A percentile compares a stretch with the other conserved stretches of the same genome.
These are phyloP conservation scores for Starmerella powellii DNA, from an alignment of 805 yeast genomes.

Conservation along the genomic window DNA sequence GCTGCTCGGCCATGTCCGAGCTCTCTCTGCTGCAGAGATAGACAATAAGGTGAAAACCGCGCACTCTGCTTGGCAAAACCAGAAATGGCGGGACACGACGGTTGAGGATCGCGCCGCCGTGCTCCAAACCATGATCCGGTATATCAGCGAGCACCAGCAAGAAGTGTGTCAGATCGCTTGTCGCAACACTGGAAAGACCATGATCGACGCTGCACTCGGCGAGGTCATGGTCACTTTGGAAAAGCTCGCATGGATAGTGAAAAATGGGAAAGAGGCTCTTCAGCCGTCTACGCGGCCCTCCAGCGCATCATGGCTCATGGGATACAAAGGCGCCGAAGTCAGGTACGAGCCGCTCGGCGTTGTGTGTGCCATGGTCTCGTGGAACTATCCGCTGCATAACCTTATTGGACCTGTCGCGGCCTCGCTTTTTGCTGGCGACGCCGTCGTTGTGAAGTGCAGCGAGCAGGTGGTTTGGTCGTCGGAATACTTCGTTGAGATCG, in stretches of 20 bases:
- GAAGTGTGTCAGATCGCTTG: constrained; percentile 85
- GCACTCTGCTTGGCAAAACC: constrained; percentile 39
- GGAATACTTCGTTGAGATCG: constrained; percentile 57
- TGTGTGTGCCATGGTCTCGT: constrained; percentile 80
- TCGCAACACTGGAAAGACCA: constrained; percentile 91
- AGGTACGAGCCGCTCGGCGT: constrained; percentile 87
- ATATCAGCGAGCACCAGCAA: constrained; percentile 69
- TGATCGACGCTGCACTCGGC: constrained; percentile 82
- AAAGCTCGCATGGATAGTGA: constrained; percentile 78
- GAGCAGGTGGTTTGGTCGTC: constrained; percentile 96
- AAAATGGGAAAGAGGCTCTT: constrained; percentile 66
- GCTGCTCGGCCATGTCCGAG: constrained; percentile 57
- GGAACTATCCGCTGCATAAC: constrained; percentile 98
- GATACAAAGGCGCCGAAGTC: constrained; percentile 85
- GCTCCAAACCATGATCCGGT: constrained; percentile 57
- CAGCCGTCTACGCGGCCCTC: constrained; percentile 70
- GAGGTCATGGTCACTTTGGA: constrained; percentile 92
- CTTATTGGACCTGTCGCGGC: constrained; percentile 87
- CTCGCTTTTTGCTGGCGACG: constrained; percentile 80
- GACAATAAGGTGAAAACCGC: constrained; percentile 49
- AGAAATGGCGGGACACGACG: constrained; percentile 33
- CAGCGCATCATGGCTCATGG: constrained; percentile 72
- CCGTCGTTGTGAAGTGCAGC: constrained; percentile 82
- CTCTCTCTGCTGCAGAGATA: constrained; percentile 57
- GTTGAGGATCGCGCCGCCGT: constrained; percentile 59